Evolutionary conservation across 257 asterid genomes (phyloP), one percentile per base, ranked within the genome.

Genomic region (Ilex aquifolium): DNA sequence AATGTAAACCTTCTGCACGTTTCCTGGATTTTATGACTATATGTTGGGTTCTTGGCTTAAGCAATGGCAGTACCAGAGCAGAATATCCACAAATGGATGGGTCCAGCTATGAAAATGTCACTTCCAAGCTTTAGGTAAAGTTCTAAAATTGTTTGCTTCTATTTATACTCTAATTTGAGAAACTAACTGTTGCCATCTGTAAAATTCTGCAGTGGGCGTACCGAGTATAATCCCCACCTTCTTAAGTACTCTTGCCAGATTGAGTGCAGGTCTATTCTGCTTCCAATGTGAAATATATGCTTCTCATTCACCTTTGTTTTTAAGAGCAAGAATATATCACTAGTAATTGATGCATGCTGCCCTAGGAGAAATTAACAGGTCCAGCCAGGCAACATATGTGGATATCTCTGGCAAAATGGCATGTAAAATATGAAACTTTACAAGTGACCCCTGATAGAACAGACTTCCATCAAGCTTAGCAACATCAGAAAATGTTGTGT

Each of bases 211-310:
- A 92, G 99, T 62, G 97, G 99, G 15, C 84, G 85, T n/a, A 90
- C 97, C 1, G 82, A 87, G 83, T 72, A 85, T 69, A 82, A 76
- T 55, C 85, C 95, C 27, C 68, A 84, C 67, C 99, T 92, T 48
- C 95, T 92, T 62, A 85, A 92, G 83, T 92, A 92, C 72, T 82
- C 95, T 64, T 92, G 99, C 79, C 88, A 89, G 79, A 87, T 92
- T 54, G 86, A 85, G 62, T 89, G 97, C 97, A 89, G 99, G 99
- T 87, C 73, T 42, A 6, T 50, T 21, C 27, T 21, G 27, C 27
- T 21, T 21, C 27, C 27, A 21, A 21, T 7, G 48, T 42, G 7
- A 6, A 42, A 42, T 6, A 42, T 7, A 6, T 42, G 48, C 48
- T 6, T 6, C 12, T 42, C 12, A 6, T 42, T 6, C 12, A 6